These are phyloP conservation scores for grape (Vitis vinifera) DNA, from an alignment of 164 flowering plant genomes.

Conservation along the genomic window DNA sequence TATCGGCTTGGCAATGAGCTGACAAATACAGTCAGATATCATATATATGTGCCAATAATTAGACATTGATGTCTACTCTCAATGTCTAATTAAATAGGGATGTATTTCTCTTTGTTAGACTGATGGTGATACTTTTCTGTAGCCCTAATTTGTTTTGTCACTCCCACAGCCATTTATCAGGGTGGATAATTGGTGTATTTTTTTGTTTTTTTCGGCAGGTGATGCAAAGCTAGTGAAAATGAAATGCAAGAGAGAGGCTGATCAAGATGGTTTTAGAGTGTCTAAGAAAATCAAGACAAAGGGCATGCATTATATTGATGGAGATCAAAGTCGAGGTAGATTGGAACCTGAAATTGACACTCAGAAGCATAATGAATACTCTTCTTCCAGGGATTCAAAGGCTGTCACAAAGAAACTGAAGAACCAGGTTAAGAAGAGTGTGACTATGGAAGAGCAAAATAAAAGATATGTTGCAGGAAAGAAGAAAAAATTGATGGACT, in stretches of 20 bases:
- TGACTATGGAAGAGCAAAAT: constrained; percentile 21
- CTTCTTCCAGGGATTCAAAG: constrained; percentile 30
- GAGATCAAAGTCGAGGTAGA: constrained; percentile 13
- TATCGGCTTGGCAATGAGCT: too few species aligned
- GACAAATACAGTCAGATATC: too few species aligned
- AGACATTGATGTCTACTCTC: too few species aligned
- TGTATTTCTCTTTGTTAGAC: constrained; percentile 3
- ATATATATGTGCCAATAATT: too few species aligned
- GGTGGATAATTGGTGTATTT: not conserved
- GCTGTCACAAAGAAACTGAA: constrained; percentile 21
- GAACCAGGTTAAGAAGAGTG: constrained; percentile 16
- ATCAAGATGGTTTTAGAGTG: constrained; percentile 36
- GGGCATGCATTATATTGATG: constrained; percentile 25
- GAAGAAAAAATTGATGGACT: constrained; percentile 46
- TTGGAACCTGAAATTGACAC: too few species aligned
- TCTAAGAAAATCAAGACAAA: constrained; percentile 67
- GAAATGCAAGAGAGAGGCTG: constrained; percentile 42
- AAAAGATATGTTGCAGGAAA: constrained; percentile 18
- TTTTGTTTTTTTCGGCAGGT: constrained; percentile 39
- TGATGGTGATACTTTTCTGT: constrained; percentile 50
- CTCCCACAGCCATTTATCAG: not conserved
- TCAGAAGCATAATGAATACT: constrained; percentile 7
- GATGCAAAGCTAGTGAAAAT: constrained; percentile 36
- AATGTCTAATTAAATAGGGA: too few species aligned
- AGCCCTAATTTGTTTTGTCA: constrained; percentile 4